Percentiles rank a stretch among this genome's conserved stretches.
phyloP scores from a whole-genome alignment of 306 rosid genomes.

The Pterocarpus macrocarpus region DNA sequence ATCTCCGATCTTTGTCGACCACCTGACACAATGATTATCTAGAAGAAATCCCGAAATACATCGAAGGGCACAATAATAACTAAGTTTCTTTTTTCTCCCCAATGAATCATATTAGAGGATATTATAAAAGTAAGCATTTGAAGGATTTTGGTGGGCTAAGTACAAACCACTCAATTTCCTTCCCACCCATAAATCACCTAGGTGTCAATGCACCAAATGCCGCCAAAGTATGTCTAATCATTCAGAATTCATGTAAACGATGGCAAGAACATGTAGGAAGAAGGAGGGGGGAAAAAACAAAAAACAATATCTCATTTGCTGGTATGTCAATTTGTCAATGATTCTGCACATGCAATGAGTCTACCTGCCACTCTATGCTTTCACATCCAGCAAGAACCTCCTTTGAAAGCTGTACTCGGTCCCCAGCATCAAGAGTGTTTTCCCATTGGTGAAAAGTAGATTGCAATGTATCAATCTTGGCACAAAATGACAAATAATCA shows the following conservation, averaged over 20 bases:
- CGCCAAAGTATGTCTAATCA: background rate
- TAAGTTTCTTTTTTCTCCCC: too few relatives aligned
- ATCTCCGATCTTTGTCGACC: too few relatives aligned
- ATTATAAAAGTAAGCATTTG: too few relatives aligned
- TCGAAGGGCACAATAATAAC: too few relatives aligned
- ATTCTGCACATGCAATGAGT: conserved; percentile 15
- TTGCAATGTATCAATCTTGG: conserved; percentile 84
- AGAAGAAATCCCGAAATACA: too few relatives aligned
- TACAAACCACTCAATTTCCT: conserved; percentile 7
- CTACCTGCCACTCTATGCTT: conserved; percentile 97
- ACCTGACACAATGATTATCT: too few relatives aligned
- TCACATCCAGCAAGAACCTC: conserved; percentile 78
- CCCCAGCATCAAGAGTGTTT: conserved; percentile 60
- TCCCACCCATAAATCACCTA: background rate
- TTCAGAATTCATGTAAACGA: background rate
- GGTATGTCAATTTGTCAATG: background rate
- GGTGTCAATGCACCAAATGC: too few relatives aligned
- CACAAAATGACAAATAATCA: conserved; percentile 41
- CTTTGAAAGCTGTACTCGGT: conserved; percentile 68
- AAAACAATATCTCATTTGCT: background rate
- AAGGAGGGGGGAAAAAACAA: background rate
- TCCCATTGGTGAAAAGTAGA: conserved; percentile 88
- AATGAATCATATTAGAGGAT: too few relatives aligned
- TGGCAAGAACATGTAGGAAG: background rate
- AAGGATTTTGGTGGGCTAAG: background rate